Conservation (phyloP, 345 rosid genomes). For the Triadica sebifera region DNA sequence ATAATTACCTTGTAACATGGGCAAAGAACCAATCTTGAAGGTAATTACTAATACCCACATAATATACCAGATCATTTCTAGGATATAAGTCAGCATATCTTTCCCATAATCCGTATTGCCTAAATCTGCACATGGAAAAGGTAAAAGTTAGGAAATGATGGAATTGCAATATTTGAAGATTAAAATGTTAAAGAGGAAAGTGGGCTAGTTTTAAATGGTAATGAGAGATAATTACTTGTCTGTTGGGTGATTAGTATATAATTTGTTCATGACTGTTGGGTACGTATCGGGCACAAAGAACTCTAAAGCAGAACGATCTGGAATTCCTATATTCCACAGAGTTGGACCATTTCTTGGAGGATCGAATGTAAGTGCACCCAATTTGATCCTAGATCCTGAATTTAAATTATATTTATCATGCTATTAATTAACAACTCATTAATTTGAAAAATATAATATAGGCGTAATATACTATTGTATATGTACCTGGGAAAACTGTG, state of each 20-base stretch:
- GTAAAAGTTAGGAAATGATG: neutral
- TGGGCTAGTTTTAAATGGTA: neutral
- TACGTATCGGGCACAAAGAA: conserved; percentile 65
- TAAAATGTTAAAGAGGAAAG: no score
- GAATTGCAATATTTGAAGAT: no score
- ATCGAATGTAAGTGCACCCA: conserved; percentile 42
- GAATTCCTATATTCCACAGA: conserved; percentile 77
- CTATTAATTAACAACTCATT: neutral
- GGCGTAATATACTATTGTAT: no score
- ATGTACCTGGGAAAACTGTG: conserved; percentile 51
- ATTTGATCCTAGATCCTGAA: conserved; percentile 42
- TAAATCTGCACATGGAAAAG: conserved; percentile 21
- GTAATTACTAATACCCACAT: conserved; percentile 12
- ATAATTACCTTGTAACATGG: conserved; percentile 62
- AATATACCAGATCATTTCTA: conserved; percentile 10
- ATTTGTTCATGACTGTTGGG: conserved; percentile 45
- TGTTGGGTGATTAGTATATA: conserved; percentile 16
- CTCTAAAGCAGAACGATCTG: conserved; percentile 76
- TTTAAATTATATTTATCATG: neutral
- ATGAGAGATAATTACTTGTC: conserved; percentile 31
- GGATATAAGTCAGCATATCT: conserved; percentile 26
- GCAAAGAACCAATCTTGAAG: conserved; percentile 69
- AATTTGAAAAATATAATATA: neutral
- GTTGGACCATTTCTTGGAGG: conserved; percentile 79
- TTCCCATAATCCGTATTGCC: conserved; percentile 30